Base-by-base conservation (phyloP, 352 stramenopile genomes). In the Aphanomyces stellatus region DNA sequence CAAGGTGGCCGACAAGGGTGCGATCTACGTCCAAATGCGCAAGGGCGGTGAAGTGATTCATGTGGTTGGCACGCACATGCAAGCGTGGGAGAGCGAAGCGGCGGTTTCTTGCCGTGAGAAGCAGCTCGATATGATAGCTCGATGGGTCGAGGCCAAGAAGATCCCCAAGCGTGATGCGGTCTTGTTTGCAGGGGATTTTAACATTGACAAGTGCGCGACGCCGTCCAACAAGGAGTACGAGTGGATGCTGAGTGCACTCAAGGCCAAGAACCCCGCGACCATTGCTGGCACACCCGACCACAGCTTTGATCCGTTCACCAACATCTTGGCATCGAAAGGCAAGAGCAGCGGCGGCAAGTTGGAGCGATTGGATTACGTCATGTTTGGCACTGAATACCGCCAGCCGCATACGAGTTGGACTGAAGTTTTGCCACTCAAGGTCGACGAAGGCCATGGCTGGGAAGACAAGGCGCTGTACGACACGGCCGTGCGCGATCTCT, bases 251-350 rank as follows among this genome's bases (percentile, higher is more conserved):
- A 55, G 74, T 13, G 31, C 69, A 31, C 69, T 90, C 13, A 51
- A 75, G 4, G 74, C 73, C 0, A 40, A 61, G 0, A 79, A 90
- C 10, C 74, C 74, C 2, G 31, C 70, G 42, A 56, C 86, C 1
- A 53, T 37, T 0, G 46, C 55, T 10, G 65, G 74, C 30, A 85
- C 76, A 22, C 69, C 75, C 0, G 62, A 63, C 19, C 87, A 78
- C 72, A 88, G 79, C 67, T 90, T 90, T 64, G 81, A 90, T 51
- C 81, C 81, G 25, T 41, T 65, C 11, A 84, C 78, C 11, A 90
- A 90, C 55, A 66, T 69, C 5, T 70, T 90, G 22, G 78, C 81
- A n/a, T 72, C 85, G 17, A 77, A 70, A 33, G 81, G 81, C 0
- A 78, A 78, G 10, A 90, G 81, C 62, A 88, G 79, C 3, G 76